A percentile compares a stretch with the other conserved stretches of the same genome.
Conservation (phyloP, 2,329 filamentous ascomycete species). For the Thelonectria discophora region DNA sequence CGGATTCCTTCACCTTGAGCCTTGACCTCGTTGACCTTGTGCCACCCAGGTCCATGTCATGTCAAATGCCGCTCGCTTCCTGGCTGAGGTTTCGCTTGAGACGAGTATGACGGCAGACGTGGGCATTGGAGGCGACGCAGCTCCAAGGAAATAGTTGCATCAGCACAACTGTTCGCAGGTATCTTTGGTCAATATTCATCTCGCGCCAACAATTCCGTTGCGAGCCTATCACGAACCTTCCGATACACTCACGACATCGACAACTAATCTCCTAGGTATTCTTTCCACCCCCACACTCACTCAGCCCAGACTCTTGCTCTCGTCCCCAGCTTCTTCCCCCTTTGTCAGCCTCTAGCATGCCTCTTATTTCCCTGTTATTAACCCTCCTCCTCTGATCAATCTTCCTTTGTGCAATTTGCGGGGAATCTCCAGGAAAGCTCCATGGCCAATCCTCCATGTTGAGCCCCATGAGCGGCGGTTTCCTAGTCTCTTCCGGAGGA, state of each 20-base stretch:
- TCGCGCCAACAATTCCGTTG: slow-evolving; percentile 4
- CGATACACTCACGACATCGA: neutral
- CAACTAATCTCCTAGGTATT: neutral
- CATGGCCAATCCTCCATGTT: neutral
- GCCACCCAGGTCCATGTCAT: neutral
- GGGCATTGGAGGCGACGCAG: neutral
- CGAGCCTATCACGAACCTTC: slow-evolving; percentile 31
- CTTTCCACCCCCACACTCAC: neutral
- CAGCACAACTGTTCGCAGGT: too few relatives aligned
- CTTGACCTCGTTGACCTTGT: slow-evolving; percentile 17
- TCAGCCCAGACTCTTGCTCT: neutral
- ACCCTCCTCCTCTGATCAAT: neutral
- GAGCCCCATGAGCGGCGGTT: neutral
- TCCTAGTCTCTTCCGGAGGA: neutral
- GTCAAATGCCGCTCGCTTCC: slow-evolving; percentile 5
- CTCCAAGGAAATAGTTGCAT: neutral
- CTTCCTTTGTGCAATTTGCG: neutral
- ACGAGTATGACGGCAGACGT: neutral
- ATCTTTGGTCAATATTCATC: neutral
- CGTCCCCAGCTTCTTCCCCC: neutral
- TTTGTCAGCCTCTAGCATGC: slow-evolving; percentile 9
- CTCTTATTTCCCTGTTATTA: slow-evolving; percentile 8
- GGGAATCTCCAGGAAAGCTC: slow-evolving; percentile 9
- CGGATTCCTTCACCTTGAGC: neutral
- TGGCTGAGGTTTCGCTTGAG: neutral